Evolutionary conservation across 2,329 filamentous ascomycete species (phyloP).

Genomic region (Trichoderma endophyticum): DNA sequence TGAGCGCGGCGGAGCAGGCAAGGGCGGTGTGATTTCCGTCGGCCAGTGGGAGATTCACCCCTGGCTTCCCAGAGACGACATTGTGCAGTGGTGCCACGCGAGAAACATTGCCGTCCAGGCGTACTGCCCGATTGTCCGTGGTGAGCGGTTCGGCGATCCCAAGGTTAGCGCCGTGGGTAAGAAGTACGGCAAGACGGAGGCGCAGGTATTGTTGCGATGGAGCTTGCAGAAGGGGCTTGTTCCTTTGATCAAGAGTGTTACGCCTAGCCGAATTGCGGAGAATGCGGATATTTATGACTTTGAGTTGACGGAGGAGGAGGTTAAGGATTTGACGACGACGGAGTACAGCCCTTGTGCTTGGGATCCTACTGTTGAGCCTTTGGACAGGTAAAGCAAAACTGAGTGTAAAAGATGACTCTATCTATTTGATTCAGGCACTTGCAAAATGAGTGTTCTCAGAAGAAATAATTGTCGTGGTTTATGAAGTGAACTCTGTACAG

Average conservation of each 20-base stretch:
- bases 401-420: no score
- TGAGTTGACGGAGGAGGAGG: slow-evolving; percentile 51
- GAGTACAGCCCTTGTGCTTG: slow-evolving; percentile 55
- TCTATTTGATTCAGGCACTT: no score
- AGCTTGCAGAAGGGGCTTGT: slow-evolving; percentile 75
- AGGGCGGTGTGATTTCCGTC: slow-evolving; percentile 71
- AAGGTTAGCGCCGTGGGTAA: slow-evolving; percentile 61
- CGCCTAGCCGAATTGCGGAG: slow-evolving; percentile 60
- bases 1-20: slow-evolving; percentile 59
- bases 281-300: slow-evolving; percentile 59
- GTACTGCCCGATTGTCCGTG: slow-evolving; percentile 60
- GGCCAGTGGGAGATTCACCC: slow-evolving; percentile 90
- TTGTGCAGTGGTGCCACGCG: slow-evolving; percentile 71
- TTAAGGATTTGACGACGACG: slow-evolving; percentile 46
- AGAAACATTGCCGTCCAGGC: slow-evolving; percentile 61
- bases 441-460: no score
- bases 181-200: slow-evolving; percentile 70
- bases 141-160: slow-evolving; percentile 67
- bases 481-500: not conserved
- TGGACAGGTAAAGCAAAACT: slow-evolving; percentile 46
- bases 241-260: slow-evolving; percentile 72
- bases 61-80: slow-evolving; percentile 77
- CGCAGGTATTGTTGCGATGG: slow-evolving; percentile 78
- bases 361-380: slow-evolving; percentile 51
- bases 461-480: no score